Evolutionary conservation across 225 moss, liverwort and hornwort species (phyloP).

Genomic region (Physcomitrellopsis africana): DNA sequence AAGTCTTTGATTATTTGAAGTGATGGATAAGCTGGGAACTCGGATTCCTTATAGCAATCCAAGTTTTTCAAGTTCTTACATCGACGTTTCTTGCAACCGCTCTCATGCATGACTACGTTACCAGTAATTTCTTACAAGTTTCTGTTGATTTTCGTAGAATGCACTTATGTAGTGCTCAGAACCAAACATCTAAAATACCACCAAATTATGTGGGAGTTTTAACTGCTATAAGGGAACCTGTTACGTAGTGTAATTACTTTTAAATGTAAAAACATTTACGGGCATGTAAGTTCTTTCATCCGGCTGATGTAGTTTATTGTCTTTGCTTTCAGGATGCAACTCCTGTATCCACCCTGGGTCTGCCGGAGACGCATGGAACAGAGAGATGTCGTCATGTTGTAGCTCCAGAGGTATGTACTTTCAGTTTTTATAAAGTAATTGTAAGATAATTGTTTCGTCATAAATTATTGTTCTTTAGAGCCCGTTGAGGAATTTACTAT

Average conservation of each 20-base stretch:
- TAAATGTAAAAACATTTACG: neutral
- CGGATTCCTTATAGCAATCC: neutral
- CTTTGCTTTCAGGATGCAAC: slow-evolving; percentile 43
- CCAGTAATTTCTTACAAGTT: neutral
- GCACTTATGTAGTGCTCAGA: neutral
- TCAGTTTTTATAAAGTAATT: neutral
- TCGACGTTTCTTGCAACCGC: neutral
- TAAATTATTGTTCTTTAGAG: too few relatives aligned
- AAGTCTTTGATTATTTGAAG: neutral
- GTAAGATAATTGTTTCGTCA: neutral
- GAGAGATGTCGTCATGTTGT: slow-evolving; percentile 54
- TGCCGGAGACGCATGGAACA: slow-evolving; percentile 50
- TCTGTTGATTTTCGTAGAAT: neutral
- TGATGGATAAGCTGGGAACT: neutral
- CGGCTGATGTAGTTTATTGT: slow-evolving; percentile 21
- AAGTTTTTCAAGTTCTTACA: neutral
- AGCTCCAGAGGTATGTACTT: slow-evolving; percentile 49
- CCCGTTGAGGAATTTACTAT: too few relatives aligned
- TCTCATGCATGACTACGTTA: neutral
- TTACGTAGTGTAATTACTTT: too few relatives aligned
- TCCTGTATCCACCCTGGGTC: slow-evolving; percentile 20
- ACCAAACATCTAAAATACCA: neutral
- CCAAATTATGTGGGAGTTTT: too few relatives aligned
- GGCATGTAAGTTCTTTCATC: neutral
- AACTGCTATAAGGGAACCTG: too few relatives aligned